phyloP scores from a whole-genome alignment of 345 rosid species.

The Cardamine occulta region DNA sequence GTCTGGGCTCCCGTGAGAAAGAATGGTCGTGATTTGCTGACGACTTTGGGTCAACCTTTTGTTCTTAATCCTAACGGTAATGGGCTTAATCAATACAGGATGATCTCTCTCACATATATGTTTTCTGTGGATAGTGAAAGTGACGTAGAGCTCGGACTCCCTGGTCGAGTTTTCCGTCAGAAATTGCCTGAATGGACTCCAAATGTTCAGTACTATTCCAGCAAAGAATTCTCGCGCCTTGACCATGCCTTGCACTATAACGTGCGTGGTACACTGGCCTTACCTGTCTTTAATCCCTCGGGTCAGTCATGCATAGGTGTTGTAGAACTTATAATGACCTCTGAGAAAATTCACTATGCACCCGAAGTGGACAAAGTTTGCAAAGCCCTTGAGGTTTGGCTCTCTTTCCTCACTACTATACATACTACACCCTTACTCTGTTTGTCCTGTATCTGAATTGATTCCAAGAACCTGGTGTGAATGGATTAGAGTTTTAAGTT shows the following conservation, averaged over 20 bases:
- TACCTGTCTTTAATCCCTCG: slow-evolving; percentile 85
- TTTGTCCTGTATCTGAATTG: slow-evolving; percentile 7
- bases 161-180: slow-evolving; percentile 87
- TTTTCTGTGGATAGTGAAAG: slow-evolving; percentile 82
- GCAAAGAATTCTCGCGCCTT: slow-evolving; percentile 77
- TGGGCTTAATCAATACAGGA: slow-evolving; percentile 87
- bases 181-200: slow-evolving; percentile 97
- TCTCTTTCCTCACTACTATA: slow-evolving; percentile 35
- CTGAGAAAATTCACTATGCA: slow-evolving; percentile 82
- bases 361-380: slow-evolving; percentile 96
- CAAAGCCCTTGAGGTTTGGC: slow-evolving; percentile 94
- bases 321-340: slow-evolving; percentile 86
- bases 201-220: slow-evolving; percentile 85
- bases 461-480: background rate
- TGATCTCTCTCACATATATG: slow-evolving; percentile 77
- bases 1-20: slow-evolving; percentile 89
- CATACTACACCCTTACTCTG: slow-evolving; percentile 5
- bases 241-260: slow-evolving; percentile 74
- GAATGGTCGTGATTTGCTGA: slow-evolving; percentile 61
- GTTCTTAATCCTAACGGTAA: slow-evolving; percentile 71
- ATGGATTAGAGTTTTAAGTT: background rate
- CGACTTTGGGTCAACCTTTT: slow-evolving; percentile 94
- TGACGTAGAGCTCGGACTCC: slow-evolving; percentile 81
- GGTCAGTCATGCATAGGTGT: slow-evolving; percentile 86
- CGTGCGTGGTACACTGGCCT: slow-evolving; percentile 83